These are phyloP conservation scores for Vigna reflexopilosa DNA, from an alignment of 306 rosid genomes.

Conservation along the genomic window DNA sequence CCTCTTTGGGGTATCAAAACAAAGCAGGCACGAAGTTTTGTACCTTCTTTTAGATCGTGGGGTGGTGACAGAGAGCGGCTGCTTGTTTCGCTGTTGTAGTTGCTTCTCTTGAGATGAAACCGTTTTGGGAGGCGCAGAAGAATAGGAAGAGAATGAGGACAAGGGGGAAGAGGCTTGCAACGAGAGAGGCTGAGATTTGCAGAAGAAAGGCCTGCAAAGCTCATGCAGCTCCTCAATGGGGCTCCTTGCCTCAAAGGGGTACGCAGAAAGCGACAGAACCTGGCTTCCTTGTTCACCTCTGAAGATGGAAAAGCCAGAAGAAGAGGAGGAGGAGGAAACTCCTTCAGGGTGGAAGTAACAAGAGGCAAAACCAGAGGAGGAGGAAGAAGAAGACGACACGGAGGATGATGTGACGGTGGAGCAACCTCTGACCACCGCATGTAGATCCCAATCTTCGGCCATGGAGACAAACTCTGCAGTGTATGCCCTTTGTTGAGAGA, in stretches of 20 bases:
- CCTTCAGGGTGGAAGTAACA: slow-evolving; percentile 22
- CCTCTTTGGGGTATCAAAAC: background rate
- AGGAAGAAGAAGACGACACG: slow-evolving; percentile 21
- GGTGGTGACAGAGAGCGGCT: slow-evolving; percentile 48
- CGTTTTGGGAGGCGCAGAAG: slow-evolving; percentile 45
- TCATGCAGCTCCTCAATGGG: slow-evolving; percentile 77
- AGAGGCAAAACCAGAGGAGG: slow-evolving; percentile 32
- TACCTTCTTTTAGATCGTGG: slow-evolving; percentile 90
- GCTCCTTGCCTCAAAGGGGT: slow-evolving; percentile 52
- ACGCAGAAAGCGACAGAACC: slow-evolving; percentile 50
- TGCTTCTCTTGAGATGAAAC: slow-evolving; percentile 52
- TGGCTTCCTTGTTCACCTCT: slow-evolving; percentile 41
- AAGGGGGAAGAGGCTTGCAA: slow-evolving; percentile 43
- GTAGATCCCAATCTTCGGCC: slow-evolving; percentile 96
- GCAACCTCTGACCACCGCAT: slow-evolving; percentile 92
- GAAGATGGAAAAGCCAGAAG: slow-evolving; percentile 40
- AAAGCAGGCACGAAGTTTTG: background rate
- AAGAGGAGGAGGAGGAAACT: slow-evolving; percentile 7
- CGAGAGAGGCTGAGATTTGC: slow-evolving; percentile 56
- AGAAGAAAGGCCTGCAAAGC: slow-evolving; percentile 85
- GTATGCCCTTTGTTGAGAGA: slow-evolving; percentile 36
- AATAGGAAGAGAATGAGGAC: slow-evolving; percentile 50
- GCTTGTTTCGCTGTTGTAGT: slow-evolving; percentile 48
- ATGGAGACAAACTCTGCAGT: slow-evolving; percentile 48
- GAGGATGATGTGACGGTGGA: slow-evolving; percentile 44